Percentiles rank a stretch among this genome's conserved stretches.
These are phyloP conservation scores for Pseudocercospora vitis DNA, from an alignment of 2,329 filamentous ascomycete genomes.

Conservation along the genomic window DNA sequence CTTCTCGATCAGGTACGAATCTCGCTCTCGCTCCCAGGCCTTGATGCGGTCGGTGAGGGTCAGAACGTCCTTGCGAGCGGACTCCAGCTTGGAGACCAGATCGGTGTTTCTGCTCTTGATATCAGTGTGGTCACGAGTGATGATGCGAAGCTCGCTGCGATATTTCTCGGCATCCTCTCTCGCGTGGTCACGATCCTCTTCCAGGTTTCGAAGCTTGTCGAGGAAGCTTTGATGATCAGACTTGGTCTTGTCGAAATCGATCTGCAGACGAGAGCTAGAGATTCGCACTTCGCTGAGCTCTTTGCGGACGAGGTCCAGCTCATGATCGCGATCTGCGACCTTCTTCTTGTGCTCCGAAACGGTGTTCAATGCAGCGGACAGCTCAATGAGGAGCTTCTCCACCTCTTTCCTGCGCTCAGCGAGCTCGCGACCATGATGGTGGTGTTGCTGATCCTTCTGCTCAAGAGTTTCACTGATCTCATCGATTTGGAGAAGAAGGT, in stretches of 20 bases:
- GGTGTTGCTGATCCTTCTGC: constrained; percentile 28
- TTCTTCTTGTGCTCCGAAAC: constrained; percentile 32
- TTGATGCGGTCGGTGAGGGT: constrained; percentile 31
- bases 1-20: constrained; percentile 32
- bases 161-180: constrained; percentile 32
- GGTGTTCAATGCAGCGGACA: constrained; percentile 29
- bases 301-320: constrained; percentile 30
- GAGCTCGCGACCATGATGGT: constrained; percentile 30
- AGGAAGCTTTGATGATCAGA: constrained; percentile 29
- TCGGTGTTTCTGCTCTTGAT: constrained; percentile 31
- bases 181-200: constrained; percentile 33
- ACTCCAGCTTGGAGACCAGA: constrained; percentile 29
- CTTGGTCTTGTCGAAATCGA: constrained; percentile 31
- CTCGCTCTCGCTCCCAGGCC: constrained; percentile 31
- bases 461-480: constrained; percentile 33
- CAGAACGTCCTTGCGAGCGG: constrained; percentile 30
- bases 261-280: constrained; percentile 25
- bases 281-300: constrained; percentile 31
- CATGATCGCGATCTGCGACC: constrained; percentile 33
- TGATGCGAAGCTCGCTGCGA: constrained; percentile 30
- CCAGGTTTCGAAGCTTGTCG: constrained; percentile 24
- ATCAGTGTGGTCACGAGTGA: constrained; percentile 35
- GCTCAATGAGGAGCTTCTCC: constrained; percentile 36
- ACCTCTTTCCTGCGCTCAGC: constrained; percentile 34
- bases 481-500: constrained; percentile 33